Evolutionary conservation across 768 basidiomycete species (phyloP).

Genomic region (Boletus rex-veris): DNA sequence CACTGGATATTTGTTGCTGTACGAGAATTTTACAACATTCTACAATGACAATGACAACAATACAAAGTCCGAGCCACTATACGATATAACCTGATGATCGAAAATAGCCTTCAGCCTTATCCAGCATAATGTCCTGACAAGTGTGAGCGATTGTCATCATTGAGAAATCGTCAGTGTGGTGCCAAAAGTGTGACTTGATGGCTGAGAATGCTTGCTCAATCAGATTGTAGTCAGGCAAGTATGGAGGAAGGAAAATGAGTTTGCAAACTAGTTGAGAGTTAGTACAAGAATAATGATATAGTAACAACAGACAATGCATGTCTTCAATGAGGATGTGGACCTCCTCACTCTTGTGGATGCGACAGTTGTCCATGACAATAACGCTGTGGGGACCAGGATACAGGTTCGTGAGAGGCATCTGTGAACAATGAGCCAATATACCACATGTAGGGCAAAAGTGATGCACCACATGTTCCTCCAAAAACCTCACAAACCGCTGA

Average conservation of each 20-base stretch:
- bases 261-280: neutral
- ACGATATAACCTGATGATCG: neutral
- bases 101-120: conserved; percentile 8
- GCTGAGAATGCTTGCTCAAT: too few species aligned
- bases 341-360: conserved; percentile 23
- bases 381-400: conserved; percentile 5
- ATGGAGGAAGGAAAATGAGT: too few species aligned
- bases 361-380: conserved; percentile 25
- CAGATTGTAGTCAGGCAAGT: too few species aligned
- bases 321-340: conserved; percentile 17
- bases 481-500: conserved; percentile 3
- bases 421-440: neutral
- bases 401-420: conserved; percentile 1
- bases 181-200: neutral
- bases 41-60: neutral
- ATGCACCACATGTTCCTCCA: conserved; percentile 9
- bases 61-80: neutral
- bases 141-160: neutral
- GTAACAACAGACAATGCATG: conserved; percentile 13
- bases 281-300: neutral
- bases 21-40: too few species aligned
- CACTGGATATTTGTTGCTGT: too few species aligned
- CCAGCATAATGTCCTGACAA: neutral
- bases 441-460: neutral
- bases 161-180: neutral